Conservation (phyloP, 1,139 yeast species). For the Yarrowia galli region DNA sequence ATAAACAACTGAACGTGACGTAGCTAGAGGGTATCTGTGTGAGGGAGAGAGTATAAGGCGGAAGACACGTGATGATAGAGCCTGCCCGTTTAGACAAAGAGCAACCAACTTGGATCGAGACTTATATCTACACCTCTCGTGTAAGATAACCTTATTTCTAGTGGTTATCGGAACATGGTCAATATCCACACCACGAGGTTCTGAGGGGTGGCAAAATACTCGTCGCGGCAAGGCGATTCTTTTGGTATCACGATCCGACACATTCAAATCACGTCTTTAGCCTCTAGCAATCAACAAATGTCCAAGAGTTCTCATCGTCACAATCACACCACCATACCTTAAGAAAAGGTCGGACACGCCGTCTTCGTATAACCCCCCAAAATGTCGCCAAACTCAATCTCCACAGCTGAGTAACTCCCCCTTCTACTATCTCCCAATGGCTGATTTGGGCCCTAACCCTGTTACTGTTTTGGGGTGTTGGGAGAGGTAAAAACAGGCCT, state of each 20-base stretch:
- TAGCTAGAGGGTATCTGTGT: too few relatives aligned
- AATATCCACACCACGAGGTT: not conserved
- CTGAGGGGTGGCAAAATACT: not conserved
- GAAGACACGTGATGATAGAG: too few relatives aligned
- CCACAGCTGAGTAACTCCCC: conserved; percentile 21
- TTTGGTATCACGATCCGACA: too few relatives aligned
- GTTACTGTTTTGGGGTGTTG: not conserved
- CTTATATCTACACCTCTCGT: not conserved
- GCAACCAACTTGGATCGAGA: not conserved
- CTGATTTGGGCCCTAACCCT: conserved; percentile 11
- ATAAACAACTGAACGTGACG: conserved; percentile 1
- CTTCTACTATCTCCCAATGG: conserved; percentile 17
- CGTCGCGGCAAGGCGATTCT: too few relatives aligned
- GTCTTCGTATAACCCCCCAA: not conserved
- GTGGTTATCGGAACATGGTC: not conserved
- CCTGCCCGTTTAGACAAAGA: too few relatives aligned
- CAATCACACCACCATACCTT: not conserved
- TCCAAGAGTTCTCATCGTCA: too few relatives aligned
- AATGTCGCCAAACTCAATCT: conserved; percentile 3
- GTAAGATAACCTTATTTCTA: not conserved
- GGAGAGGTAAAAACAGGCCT: conserved; percentile 2
- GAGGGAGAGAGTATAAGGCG: too few relatives aligned
- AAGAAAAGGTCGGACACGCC: too few relatives aligned
- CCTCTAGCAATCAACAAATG: too few relatives aligned
- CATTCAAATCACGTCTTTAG: too few relatives aligned